Conservation (phyloP, 2,329 filamentous ascomycete species). For the Diaporthe sp. region DNA sequence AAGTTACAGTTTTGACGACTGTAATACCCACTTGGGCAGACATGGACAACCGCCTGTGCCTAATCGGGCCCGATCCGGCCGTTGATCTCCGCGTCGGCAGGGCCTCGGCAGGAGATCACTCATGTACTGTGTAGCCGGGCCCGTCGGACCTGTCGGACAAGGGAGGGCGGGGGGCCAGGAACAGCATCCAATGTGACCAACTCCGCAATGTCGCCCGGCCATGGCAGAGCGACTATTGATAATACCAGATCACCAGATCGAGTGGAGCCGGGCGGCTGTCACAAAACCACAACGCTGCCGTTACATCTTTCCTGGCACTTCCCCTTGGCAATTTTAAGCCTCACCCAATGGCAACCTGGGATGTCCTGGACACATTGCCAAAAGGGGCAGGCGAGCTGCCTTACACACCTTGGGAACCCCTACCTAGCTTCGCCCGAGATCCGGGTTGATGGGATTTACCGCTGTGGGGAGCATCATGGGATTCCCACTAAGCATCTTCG, state of each 20-base stretch:
- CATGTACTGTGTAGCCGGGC: background rate
- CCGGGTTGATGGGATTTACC: conserved; percentile 1
- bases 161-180: background rate
- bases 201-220: background rate
- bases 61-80: background rate
- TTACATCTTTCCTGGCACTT: conserved; percentile 9
- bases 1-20: background rate
- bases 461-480: conserved; percentile 13
- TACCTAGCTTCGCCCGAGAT: background rate
- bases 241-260: conserved; percentile 14
- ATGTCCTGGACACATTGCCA: background rate
- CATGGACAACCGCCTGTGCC: background rate
- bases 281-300: conserved; percentile 5
- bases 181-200: conserved; percentile 7
- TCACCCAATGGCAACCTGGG: conserved; percentile 19
- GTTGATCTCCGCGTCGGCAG: background rate
- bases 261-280: conserved; percentile 14
- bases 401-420: background rate
- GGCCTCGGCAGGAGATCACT: conserved; percentile 8
- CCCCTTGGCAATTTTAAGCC: conserved; percentile 23
- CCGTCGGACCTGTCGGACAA: no score
- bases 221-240: conserved; percentile 17
- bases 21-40: background rate
- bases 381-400: conserved; percentile 9
- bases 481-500: background rate